Percentiles rank a stretch among this genome's conserved stretches.
Conservation (phyloP, 2,329 filamentous ascomycete species). For the Fusarium oxysporum region DNA sequence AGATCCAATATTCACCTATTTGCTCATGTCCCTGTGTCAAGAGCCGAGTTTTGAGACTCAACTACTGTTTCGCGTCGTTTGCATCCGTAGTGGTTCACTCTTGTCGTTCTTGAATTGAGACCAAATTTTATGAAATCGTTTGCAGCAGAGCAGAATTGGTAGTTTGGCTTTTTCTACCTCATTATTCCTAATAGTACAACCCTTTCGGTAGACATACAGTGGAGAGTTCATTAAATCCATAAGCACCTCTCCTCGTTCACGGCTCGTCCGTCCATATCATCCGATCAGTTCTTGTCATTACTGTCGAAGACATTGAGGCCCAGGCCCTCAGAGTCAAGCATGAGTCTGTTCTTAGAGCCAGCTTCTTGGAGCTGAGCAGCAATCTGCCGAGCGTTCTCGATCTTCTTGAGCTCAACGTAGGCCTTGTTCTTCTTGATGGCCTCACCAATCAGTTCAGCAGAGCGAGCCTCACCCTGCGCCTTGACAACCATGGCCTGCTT, state of each 20-base stretch:
- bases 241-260: constrained; percentile 16
- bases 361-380: constrained; percentile 88
- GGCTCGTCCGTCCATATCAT: background rate
- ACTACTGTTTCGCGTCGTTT: background rate
- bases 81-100: background rate
- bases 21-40: background rate
- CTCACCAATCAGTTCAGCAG: constrained; percentile 96
- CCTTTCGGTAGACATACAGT: constrained; percentile 57
- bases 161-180: constrained; percentile 38
- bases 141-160: constrained; percentile 40
- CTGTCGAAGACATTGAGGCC: constrained; percentile 85
- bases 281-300: constrained; percentile 54
- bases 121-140: background rate
- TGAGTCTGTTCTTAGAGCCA: constrained; percentile 90
- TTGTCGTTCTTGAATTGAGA: background rate
- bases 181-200: constrained; percentile 48
- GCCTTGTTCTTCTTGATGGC: constrained; percentile 99
- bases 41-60: background rate
- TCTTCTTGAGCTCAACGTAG: constrained; percentile 97
- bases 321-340: constrained; percentile 90
- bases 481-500: constrained; percentile 99
- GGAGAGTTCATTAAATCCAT: constrained; percentile 54
- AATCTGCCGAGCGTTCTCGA: constrained; percentile 93
- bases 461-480: constrained; percentile 98
- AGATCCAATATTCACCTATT: background rate